Evolutionary conservation across 805 yeast species (phyloP).

Genomic region (Spathaspora passalidarum): DNA sequence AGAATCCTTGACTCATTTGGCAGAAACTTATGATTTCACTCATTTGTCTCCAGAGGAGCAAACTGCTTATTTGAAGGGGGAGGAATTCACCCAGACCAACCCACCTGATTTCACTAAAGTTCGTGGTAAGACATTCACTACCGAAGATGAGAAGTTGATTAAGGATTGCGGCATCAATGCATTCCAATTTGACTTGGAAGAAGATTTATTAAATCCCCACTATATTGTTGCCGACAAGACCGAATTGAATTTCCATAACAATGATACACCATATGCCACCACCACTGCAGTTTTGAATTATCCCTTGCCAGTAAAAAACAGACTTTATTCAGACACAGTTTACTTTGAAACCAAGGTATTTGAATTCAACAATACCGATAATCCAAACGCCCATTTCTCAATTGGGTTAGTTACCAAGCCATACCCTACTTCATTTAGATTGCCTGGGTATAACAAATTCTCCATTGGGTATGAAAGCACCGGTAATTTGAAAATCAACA

Average conservation of each 20-base stretch:
- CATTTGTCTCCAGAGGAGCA: conserved; percentile 42
- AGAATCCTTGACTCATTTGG: conserved; percentile 30
- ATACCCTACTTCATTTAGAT: conserved; percentile 62
- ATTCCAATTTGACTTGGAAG: conserved; percentile 39
- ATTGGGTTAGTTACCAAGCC: conserved; percentile 72
- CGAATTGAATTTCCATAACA: conserved; percentile 33
- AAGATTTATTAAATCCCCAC: conserved; percentile 26
- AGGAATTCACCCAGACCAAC: conserved; percentile 27
- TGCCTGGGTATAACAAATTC: conserved; percentile 71
- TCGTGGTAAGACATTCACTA: conserved; percentile 31
- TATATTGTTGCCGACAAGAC: conserved; percentile 39
- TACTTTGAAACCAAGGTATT: conserved; percentile 58
- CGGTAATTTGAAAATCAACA: conserved; percentile 65
- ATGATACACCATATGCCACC: conserved; percentile 38
- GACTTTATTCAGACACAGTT: conserved; percentile 39
- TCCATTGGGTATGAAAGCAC: conserved; percentile 72
- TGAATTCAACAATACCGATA: conserved; percentile 22
- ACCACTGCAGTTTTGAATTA: conserved; percentile 38
- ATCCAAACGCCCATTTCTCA: conserved; percentile 49
- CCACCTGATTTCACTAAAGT: conserved; percentile 31
- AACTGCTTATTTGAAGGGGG: conserved; percentile 29
- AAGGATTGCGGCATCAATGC: conserved; percentile 39
- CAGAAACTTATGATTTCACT: conserved; percentile 35
- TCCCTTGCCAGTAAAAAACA: conserved; percentile 34
- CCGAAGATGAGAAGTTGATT: conserved; percentile 26